Evolutionary conservation across 345 rosid species (phyloP).

Genomic region (Draba incana): DNA sequence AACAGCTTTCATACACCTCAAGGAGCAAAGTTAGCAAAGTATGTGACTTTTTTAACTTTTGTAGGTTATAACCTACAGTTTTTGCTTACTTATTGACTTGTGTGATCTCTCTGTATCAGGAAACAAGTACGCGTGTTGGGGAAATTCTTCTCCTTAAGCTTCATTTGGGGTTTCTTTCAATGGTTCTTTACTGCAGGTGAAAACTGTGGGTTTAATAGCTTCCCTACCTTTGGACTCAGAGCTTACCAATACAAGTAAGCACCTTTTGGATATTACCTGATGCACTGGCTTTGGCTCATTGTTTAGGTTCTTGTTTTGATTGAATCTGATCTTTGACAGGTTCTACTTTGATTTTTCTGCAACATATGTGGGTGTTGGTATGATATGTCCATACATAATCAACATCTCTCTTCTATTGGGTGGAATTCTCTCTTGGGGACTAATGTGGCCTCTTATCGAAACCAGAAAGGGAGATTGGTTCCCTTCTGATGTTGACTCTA

Average conservation of each 20-base stretch:
- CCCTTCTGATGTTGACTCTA: conserved; percentile 43
- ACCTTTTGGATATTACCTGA: neutral
- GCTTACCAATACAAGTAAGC: conserved; percentile 61
- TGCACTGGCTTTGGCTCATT: conserved; percentile 12
- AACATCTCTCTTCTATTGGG: conserved; percentile 80
- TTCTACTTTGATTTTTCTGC: conserved; percentile 91
- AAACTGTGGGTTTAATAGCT: conserved; percentile 72
- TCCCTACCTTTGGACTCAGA: conserved; percentile 78
- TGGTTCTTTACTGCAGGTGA: conserved; percentile 72
- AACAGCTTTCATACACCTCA: conserved; percentile 93
- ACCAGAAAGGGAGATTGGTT: conserved; percentile 77
- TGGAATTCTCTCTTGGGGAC: conserved; percentile 79
- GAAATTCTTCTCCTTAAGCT: conserved; percentile 69
- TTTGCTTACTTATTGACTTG: conserved; percentile 5
- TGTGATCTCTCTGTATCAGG: conserved; percentile 40
- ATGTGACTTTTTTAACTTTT: conserved; percentile 7
- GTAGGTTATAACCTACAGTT: neutral
- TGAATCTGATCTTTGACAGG: conserved; percentile 42
- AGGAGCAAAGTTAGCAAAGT: conserved; percentile 91
- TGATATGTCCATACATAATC: conserved; percentile 91
- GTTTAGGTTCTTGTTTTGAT: neutral
- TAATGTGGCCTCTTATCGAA: conserved; percentile 83
- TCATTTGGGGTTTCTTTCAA: conserved; percentile 76
- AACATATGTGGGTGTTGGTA: conserved; percentile 90
- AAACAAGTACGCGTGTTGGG: conserved; percentile 63